These are phyloP conservation scores for Endocarpon pusillum DNA, from an alignment of 495 filamentous ascomycete genomes.

Conservation along the genomic window DNA sequence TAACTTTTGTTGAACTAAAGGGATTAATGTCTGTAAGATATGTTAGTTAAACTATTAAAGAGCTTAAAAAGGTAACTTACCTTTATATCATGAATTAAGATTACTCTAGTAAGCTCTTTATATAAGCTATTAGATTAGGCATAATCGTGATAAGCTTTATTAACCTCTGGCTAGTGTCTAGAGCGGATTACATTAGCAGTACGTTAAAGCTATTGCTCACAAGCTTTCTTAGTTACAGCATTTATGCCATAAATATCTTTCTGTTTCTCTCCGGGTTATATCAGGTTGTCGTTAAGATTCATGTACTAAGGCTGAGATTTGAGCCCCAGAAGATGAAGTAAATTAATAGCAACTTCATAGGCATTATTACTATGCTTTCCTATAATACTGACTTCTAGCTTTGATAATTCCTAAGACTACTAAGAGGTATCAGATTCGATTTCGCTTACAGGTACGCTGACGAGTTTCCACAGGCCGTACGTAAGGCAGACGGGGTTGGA, in stretches of 20 bases:
- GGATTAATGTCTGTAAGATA: not conserved
- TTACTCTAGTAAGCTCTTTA: not conserved
- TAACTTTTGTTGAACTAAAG: not conserved
- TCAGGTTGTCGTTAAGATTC: not conserved
- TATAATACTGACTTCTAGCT: too few relatives aligned
- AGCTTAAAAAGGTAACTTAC: not conserved
- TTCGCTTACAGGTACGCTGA: too few relatives aligned
- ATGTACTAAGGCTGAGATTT: not conserved
- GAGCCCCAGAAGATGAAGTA: not conserved
- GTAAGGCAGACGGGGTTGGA: too few relatives aligned
- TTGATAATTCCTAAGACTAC: too few relatives aligned
- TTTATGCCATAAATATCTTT: not conserved
- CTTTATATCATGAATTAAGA: not conserved
- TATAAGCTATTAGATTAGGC: not conserved
- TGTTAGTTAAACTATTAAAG: not conserved
- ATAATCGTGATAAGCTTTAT: not conserved
- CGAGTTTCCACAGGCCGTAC: too few relatives aligned
- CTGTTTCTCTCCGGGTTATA: not conserved
- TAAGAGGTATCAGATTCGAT: too few relatives aligned
- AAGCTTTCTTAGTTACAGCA: not conserved
- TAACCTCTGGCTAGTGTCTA: not conserved
- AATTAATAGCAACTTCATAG: not conserved
- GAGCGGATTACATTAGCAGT: not conserved
- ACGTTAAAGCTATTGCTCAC: not conserved
- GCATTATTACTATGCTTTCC: not conserved